Percentiles rank a stretch among this genome's conserved stretches.
Evolutionary conservation across 2,329 filamentous ascomycete species (phyloP).

Genomic region (Tolypocladium nubicola): DNA sequence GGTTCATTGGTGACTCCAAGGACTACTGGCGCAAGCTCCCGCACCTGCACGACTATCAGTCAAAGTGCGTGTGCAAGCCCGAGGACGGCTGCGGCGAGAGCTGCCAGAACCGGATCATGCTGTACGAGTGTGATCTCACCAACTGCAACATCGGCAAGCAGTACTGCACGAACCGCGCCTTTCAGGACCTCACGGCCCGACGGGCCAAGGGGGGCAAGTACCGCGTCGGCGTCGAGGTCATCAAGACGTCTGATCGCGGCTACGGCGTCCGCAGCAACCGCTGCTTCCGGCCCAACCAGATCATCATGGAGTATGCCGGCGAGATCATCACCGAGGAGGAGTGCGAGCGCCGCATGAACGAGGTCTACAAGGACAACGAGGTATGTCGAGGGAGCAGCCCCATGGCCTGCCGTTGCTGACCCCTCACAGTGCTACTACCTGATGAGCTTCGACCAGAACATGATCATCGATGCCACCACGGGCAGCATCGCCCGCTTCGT

Average conservation of each 20-base stretch:
- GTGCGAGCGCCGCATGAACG: slow-evolving; percentile 86
- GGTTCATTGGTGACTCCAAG: slow-evolving; percentile 77
- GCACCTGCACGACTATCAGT: slow-evolving; percentile 62
- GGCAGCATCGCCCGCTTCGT: slow-evolving; percentile 96
- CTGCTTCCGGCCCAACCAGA: slow-evolving; percentile 77
- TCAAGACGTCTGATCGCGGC: slow-evolving; percentile 80
- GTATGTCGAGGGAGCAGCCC: slow-evolving; percentile 36
- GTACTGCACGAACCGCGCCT: slow-evolving; percentile 76
- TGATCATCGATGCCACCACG: slow-evolving; percentile 95
- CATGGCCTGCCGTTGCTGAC: background rate
- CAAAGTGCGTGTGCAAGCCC: slow-evolving; percentile 65
- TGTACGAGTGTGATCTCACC: slow-evolving; percentile 86
- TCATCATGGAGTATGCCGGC: slow-evolving; percentile 96
- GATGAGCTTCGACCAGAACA: slow-evolving; percentile 97
- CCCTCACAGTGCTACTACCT: slow-evolving; percentile 76
- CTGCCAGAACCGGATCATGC: slow-evolving; percentile 93
- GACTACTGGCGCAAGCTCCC: slow-evolving; percentile 73
- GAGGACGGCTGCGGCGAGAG: slow-evolving; percentile 78
- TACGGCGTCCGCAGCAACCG: slow-evolving; percentile 88
- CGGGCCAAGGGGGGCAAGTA: slow-evolving; percentile 73
- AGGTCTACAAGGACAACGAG: slow-evolving; percentile 87
- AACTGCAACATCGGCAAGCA: slow-evolving; percentile 76
- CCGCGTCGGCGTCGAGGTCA: slow-evolving; percentile 86
- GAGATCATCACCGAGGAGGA: slow-evolving; percentile 95
- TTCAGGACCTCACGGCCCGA: slow-evolving; percentile 67